Base-by-base conservation (phyloP, 371 early-diverging fungal genomes). In the Mucor piriformis region DNA sequence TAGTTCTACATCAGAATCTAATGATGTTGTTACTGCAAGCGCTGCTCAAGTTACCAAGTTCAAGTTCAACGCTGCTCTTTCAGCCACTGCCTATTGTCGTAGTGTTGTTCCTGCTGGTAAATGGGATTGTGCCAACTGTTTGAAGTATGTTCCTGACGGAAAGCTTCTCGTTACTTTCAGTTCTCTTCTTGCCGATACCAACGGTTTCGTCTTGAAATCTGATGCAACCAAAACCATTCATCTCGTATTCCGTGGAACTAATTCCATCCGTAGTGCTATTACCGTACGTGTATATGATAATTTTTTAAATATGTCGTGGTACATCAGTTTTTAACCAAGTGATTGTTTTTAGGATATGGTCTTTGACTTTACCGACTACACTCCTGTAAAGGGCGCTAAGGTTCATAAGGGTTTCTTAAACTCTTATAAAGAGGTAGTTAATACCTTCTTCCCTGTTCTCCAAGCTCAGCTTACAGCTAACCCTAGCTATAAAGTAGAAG, bases 401-500 rank as follows among this genome's bases (percentile, higher is more conserved):
- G 59, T 72, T 37, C 72, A 72, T 27, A 29, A 18, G 15, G 69
- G 67, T 32, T 67, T 67, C 55, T 59, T 54, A 12, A 50, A 16
- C 29, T 47, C 64, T 12, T 58, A 47, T 21, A 29, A 53, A 10
- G 54, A 47, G 24, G 64, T 54, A 7, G 35, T 54, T 8, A 32
- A 21, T 6, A 27, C n/a, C 33, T 58, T 58, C 32, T 65, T 65
- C 50, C 46, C 59, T 25, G 38, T 23, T 7, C 32, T 62, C 15
- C 61, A 54, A 46, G 21, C n/a, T 7, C 59, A 66, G 24, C 24
- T 70, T 7, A 62, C 54, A 8, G 37, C 54, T n/a, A 29, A 59
- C 23, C 70, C 66, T 48, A 32, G 20, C 33, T 69, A 69, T 34
- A 57, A 61, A 25, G 54, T 65, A 38, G 42, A 58, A 38, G 59